Evolutionary conservation across 2,329 filamentous ascomycete species (phyloP).

Genomic region (Amylocarpus encephaloides): DNA sequence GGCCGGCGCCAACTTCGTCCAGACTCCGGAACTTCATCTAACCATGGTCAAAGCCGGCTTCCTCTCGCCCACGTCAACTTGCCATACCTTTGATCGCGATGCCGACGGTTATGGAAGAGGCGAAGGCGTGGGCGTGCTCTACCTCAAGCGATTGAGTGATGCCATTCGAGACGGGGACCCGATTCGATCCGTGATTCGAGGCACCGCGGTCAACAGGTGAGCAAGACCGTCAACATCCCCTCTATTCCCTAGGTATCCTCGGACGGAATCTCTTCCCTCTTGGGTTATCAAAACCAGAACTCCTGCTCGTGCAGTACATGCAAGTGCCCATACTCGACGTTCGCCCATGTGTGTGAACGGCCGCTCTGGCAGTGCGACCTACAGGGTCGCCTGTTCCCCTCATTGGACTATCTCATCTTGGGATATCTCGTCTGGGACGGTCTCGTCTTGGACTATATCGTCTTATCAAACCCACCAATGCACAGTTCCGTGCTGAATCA

Average conservation of each 20-base stretch:
- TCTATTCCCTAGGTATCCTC: no score
- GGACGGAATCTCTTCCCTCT: no score
- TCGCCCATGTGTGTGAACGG: no score
- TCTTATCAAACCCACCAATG: no score
- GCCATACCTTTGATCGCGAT: constrained; percentile 49
- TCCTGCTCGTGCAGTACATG: background rate
- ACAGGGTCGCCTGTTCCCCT: no score
- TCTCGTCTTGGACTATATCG: no score
- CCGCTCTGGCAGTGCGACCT: no score
- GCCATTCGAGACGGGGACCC: constrained; percentile 54
- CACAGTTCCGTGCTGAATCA: no score
- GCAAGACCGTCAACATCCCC: no score
- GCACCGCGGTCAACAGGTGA: constrained; percentile 40
- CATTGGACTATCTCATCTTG: no score
- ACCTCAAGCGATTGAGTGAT: constrained; percentile 52
- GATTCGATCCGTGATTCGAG: constrained; percentile 50
- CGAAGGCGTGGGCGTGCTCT: constrained; percentile 52
- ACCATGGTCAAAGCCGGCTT: constrained; percentile 13
- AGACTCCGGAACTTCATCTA: constrained; percentile 14
- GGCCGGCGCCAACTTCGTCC: constrained; percentile 18
- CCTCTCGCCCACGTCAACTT: constrained; percentile 39
- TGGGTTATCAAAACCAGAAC: background rate
- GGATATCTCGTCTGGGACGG: no score
- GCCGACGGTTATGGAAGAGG: constrained; percentile 60
- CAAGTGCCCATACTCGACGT: background rate